Conservation (phyloP, 2,329 filamentous ascomycete species). For the Alternaria solani region DNA sequence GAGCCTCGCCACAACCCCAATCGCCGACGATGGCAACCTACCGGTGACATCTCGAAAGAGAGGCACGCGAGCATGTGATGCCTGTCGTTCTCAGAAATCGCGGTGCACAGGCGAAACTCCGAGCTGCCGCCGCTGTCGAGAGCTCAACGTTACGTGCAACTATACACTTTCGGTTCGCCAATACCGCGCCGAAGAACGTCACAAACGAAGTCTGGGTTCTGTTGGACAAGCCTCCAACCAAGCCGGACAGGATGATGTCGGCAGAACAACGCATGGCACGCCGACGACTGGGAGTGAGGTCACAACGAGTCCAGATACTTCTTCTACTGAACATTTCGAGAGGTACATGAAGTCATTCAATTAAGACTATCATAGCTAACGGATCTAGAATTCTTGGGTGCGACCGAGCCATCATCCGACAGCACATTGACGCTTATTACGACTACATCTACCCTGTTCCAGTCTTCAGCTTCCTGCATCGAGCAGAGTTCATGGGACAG, state of each 20-base stretch:
- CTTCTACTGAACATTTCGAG: neutral
- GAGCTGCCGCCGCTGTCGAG: conserved; percentile 8
- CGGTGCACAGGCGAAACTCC: conserved; percentile 12
- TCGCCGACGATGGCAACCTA: neutral
- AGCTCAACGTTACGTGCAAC: conserved; percentile 5
- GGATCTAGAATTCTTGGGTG: conserved; percentile 11
- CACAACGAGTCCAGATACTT: neutral
- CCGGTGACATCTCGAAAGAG: neutral
- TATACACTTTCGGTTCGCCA: conserved; percentile 16
- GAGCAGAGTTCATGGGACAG: conserved; percentile 11
- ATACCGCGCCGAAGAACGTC: conserved; percentile 7
- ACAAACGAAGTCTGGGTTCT: neutral
- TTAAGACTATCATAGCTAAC: neutral
- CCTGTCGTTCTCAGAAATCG: conserved; percentile 7
- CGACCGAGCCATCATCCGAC: conserved; percentile 2
- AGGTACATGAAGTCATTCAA: neutral
- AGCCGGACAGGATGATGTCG: neutral
- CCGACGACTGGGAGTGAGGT: neutral
- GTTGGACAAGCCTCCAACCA: neutral
- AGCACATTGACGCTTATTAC: conserved; percentile 18
- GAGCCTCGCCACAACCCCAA: neutral
- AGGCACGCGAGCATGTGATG: conserved; percentile 1
- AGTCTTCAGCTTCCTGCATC: conserved; percentile 17
- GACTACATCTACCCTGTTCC: conserved; percentile 17
- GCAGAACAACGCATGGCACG: neutral